Evolutionary conservation across 257 asterid genomes (phyloP).

Genomic region (Solanum virginianum): DNA sequence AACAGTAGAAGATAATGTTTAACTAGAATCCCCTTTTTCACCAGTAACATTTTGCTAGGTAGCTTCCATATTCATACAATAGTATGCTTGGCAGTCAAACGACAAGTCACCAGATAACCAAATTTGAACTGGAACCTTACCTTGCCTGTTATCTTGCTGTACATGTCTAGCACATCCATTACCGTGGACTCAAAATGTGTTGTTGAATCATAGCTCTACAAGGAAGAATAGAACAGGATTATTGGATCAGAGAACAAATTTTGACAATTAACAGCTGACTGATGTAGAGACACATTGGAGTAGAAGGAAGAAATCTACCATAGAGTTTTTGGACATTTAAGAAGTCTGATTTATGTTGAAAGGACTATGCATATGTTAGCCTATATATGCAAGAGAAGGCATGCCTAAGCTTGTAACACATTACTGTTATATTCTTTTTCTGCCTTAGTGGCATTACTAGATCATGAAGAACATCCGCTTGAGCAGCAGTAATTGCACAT

Average conservation of each 20-base stretch:
- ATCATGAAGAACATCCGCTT: background rate
- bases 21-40: background rate
- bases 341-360: background rate
- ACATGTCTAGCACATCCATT: conserved; percentile 58
- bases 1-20: background rate
- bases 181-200: conserved; percentile 91
- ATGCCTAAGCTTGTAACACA: background rate
- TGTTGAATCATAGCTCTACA: conserved; percentile 76
- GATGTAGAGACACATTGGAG: background rate
- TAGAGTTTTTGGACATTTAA: background rate
- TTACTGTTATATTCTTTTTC: background rate
- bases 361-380: background rate
- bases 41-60: background rate
- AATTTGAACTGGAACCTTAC: conserved; percentile 9
- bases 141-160: conserved; percentile 84
- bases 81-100: background rate
- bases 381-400: background rate
- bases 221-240: background rate
- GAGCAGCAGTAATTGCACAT: background rate
- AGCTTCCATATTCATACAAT: background rate
- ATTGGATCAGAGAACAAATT: background rate
- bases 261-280: background rate
- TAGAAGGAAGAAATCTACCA: background rate
- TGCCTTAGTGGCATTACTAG: background rate
- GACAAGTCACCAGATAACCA: background rate